These are phyloP conservation scores for Dissophora globulifera DNA, from an alignment of 192 early-diverging fungal genomes.

Conservation along the genomic window DNA sequence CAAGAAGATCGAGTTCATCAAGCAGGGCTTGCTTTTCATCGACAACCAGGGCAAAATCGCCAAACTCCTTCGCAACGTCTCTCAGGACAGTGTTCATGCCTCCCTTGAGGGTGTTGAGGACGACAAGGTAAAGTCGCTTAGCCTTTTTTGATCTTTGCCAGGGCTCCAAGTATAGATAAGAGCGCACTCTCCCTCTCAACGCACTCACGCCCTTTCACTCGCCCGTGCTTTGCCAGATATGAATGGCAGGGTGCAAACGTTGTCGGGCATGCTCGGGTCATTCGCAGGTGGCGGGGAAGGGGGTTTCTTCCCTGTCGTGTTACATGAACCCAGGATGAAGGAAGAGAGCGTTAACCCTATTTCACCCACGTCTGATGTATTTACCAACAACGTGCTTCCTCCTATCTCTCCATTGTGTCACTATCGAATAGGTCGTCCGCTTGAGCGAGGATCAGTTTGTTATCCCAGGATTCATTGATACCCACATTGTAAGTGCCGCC, in stretches of 20 bases:
- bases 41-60: conserved; percentile 74
- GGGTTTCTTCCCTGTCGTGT: not conserved
- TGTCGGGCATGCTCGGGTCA: conserved; percentile 13
- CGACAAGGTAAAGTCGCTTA: conserved; percentile 40
- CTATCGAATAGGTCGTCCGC: conserved; percentile 16
- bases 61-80: conserved; percentile 62
- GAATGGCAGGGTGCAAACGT: too few relatives aligned
- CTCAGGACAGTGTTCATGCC: conserved; percentile 46
- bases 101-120: conserved; percentile 26
- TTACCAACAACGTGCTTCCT: not conserved
- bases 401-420: conserved; percentile 4
- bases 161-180: too few relatives aligned
- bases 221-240: too few relatives aligned
- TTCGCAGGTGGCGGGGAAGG: not conserved
- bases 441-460: conserved; percentile 75
- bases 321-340: conserved; percentile 14
- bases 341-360: conserved; percentile 23
- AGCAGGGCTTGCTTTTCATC: conserved; percentile 74
- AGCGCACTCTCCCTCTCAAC: too few relatives aligned
- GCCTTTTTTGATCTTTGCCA: too few relatives aligned
- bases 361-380: conserved; percentile 38
- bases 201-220: too few relatives aligned
- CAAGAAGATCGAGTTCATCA: conserved; percentile 72
- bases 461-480: conserved; percentile 93
- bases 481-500: conserved; percentile 74